Base-by-base conservation (phyloP, 2,329 filamentous ascomycete genomes). In the Talaromyces sp. region DNA sequence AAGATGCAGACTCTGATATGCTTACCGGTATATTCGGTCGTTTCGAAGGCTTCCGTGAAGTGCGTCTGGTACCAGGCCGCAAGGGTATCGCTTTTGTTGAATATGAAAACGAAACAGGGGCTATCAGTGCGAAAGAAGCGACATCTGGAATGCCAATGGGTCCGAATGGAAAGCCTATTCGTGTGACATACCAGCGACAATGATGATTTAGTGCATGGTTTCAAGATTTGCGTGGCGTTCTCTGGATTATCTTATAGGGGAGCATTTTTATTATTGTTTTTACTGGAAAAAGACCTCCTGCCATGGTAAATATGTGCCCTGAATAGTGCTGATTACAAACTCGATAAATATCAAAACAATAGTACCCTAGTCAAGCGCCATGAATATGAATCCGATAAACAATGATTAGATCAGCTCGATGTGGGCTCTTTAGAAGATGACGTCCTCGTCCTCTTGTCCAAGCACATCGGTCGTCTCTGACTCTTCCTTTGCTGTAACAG, bases 121-220 rank as follows among this genome's bases (percentile, higher is more conserved):
- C 95, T 33, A 97, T 97, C 72, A 89, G 88, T 63, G 95, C 95
- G 19, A 98, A 97, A 84, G 94, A 98, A 83, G 92, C 90, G 69
- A 96, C 92, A 37, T 90, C 91, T 13, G 92, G 92, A 25, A 93
- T 95, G 87, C 83, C 87, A 27, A 82, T 99, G 70, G 90, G 89
- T 62, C 88, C 88, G 19, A 87, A 88, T 54, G 86, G 86, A 70
- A 91, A 92, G 80, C 83, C 87, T 8, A 92, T 99, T 78, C 96
- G 95, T 81, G 93, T 99, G 69, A 97, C 95, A 15, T 99, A 96
- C 84, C 95, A 98, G 82, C 86, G 93, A 74, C 91, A 96, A 82
- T 96, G 84, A 77, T 62, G 13, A 31, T 65, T 64, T 58, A 43
- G 35, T 63, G 43, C 70, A 66, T 62, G 68, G 58, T 66, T 68